Evolutionary conservation across 1,139 yeast species (phyloP).

Genomic region (Yarrowia galli): DNA sequence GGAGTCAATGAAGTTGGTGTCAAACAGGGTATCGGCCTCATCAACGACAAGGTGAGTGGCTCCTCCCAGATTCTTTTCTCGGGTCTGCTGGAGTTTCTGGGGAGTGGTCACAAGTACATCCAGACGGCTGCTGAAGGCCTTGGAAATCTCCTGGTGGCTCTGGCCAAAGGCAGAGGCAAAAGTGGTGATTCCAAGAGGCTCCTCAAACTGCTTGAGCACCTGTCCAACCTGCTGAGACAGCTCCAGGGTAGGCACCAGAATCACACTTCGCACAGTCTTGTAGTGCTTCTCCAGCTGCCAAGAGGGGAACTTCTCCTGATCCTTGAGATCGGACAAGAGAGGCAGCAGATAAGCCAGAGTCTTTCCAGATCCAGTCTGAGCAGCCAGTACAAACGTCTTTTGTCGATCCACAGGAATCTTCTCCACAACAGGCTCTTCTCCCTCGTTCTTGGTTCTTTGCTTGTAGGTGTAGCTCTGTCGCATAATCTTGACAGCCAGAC

Average conservation of each 20-base stretch:
- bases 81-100: constrained; percentile 45
- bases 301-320: constrained; percentile 47
- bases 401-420: constrained; percentile 56
- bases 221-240: constrained; percentile 78
- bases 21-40: constrained; percentile 94
- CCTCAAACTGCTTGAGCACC: constrained; percentile 55
- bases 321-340: constrained; percentile 69
- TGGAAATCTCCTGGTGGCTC: constrained; percentile 39
- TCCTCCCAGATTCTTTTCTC: constrained; percentile 16
- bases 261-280: constrained; percentile 68
- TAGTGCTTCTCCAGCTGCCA: constrained; percentile 47
- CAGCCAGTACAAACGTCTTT: constrained; percentile 76
- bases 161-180: constrained; percentile 36
- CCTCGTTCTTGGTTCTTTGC: constrained; percentile 42
- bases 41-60: constrained; percentile 74
- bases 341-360: constrained; percentile 91
- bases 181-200: constrained; percentile 28
- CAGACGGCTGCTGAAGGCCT: constrained; percentile 60
- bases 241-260: constrained; percentile 88
- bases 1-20: constrained; percentile 75
- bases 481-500: constrained; percentile 62
- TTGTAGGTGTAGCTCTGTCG: constrained; percentile 48
- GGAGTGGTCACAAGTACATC: constrained; percentile 91
- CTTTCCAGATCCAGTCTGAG: constrained; percentile 97
- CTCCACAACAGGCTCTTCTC: constrained; percentile 40